Conservation (phyloP, 2,329 filamentous ascomycete genomes). For the Colletotrichum gigasporum region DNA sequence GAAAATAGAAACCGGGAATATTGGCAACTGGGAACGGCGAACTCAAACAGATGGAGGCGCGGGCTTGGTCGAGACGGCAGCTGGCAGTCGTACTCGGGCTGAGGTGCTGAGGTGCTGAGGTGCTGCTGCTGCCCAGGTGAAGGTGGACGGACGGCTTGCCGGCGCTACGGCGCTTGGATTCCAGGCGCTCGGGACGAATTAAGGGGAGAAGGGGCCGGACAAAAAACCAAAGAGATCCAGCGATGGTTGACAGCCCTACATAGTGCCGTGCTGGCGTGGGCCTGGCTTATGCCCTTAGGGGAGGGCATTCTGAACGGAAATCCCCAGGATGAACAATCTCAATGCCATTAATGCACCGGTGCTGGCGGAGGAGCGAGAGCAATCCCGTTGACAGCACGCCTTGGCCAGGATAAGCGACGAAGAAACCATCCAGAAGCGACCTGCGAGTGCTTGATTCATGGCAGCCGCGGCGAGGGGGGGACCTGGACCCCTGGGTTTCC, state of each 20-base stretch:
- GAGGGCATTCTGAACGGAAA: neutral
- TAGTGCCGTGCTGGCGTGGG: neutral
- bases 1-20: neutral
- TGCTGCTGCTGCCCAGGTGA: too few relatives aligned
- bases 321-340: neutral
- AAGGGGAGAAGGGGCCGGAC: neutral
- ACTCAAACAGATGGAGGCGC: neutral
- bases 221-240: neutral
- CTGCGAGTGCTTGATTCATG: constrained; percentile 18
- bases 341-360: constrained; percentile 3
- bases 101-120: too few relatives aligned
- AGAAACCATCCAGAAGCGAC: neutral
- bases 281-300: neutral
- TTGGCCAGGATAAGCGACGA: too few relatives aligned
- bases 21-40: neutral
- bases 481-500: constrained; percentile 9
- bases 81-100: neutral
- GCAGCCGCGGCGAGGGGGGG: neutral
- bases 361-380: neutral
- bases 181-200: constrained; percentile 9
- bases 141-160: neutral
- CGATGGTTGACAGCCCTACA: constrained; percentile 11
- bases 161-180: neutral
- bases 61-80: neutral
- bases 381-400: too few relatives aligned